Conservation (phyloP, 352 stramenopile species). For the Pythium folliculosum region DNA sequence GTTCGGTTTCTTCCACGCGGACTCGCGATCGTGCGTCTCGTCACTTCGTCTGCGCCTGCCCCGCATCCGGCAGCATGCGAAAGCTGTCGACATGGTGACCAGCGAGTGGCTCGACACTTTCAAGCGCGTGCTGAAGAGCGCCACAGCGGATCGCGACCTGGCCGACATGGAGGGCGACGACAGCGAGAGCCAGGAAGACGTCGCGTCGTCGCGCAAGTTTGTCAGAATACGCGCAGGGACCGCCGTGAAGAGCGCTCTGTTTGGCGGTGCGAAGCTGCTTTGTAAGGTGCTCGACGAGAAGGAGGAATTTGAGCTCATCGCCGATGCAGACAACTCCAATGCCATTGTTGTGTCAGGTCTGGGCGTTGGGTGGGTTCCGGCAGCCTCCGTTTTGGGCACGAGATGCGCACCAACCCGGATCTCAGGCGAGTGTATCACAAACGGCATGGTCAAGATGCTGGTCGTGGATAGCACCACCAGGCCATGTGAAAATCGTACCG, state of each 20-base stretch:
- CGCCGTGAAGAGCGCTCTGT: neutral
- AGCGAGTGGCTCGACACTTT: constrained; percentile 16
- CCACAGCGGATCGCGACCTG: constrained; percentile 7
- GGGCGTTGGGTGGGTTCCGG: constrained; percentile 4
- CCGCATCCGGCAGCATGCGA: neutral
- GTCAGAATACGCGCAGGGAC: neutral
- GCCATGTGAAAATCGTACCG: neutral
- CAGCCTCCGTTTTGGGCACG: too few species aligned
- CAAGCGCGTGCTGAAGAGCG: constrained; percentile 6
- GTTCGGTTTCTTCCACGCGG: constrained; percentile 38
- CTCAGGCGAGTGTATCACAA: neutral
- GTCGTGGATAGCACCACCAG: constrained; percentile 1
- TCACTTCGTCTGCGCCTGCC: constrained; percentile 26
- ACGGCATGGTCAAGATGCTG: neutral
- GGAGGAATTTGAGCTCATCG: constrained; percentile 1
- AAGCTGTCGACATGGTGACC: neutral
- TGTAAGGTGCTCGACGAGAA: neutral
- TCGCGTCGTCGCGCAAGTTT: neutral
- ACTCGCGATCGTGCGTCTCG: constrained; percentile 33
- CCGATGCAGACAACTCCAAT: neutral
- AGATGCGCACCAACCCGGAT: neutral
- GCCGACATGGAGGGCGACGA: constrained; percentile 27
- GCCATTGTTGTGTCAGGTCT: constrained; percentile 1
- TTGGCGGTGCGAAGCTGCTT: constrained; percentile 1
- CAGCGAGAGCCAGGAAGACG: neutral